Evolutionary conservation across 2,329 filamentous ascomycete species (phyloP), one percentile per base, ranked within the genome.

Genomic region (Chrysosporium keratinophilum): DNA sequence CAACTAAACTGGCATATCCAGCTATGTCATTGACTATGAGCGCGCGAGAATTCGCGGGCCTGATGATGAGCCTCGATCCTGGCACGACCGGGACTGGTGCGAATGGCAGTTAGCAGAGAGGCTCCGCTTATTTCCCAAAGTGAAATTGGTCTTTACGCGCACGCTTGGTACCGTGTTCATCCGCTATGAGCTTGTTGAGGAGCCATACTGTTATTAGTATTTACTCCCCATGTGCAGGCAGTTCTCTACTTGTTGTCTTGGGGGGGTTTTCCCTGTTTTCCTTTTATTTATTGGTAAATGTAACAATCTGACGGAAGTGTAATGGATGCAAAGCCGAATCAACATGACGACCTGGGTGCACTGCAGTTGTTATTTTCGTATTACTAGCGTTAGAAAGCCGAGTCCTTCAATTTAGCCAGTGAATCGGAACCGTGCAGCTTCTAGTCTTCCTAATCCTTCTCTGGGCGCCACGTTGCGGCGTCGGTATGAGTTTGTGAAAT

Each of bases 401-500:
- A 11, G 34, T 15, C 20, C 34, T 37, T 23, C 35, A 43, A 35
- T 15, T 54, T 65, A 82, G 56, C 79, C 79, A 55, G 72, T 74
- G 66, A 95, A 97, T 62, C 87, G 85, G 74, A 97, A 97, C 59
- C 87, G 82, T 19, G 85, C 82, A 20, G 89, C 88, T 71, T 95
- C 89, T 55, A 97, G 74, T 65, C 88, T 80, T 2, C 91, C 91
- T 41, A 97, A 75, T 0, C 91, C 91, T 66, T 97, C 91, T 57
- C 91, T 77, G 5, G 93, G 93, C n/a, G 93, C 91, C 45, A 98
- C 87, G 65, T 98, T 96, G 58, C 94, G 80, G 65, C 94, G 79
- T 49, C 94, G 82, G 69, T 98, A 98, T 31, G 84, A 87, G 67
- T 91, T 95, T 20, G 93, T 97, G 67, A 98, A 98, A 70, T 98